These are phyloP conservation scores for Geopyxis carbonaria DNA, from an alignment of 495 filamentous ascomycete species.

Conservation along the genomic window DNA sequence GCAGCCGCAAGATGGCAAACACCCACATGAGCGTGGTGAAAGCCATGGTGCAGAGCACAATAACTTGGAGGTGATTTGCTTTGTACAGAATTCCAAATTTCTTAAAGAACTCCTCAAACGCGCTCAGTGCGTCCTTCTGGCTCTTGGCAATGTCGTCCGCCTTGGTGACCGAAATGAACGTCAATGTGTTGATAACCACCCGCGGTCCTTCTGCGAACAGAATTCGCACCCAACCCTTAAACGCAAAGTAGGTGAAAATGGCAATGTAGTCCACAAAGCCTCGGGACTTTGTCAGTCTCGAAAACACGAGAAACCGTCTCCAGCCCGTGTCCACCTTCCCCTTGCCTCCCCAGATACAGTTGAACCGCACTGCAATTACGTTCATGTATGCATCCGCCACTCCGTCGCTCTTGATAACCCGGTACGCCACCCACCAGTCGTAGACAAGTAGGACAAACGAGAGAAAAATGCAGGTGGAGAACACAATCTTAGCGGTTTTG, in stretches of 20 bases:
- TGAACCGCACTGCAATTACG: constrained; percentile 60
- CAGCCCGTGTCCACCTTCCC: constrained; percentile 43
- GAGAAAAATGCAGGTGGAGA: constrained; percentile 69
- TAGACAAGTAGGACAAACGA: constrained; percentile 62
- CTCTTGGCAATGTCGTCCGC: constrained; percentile 38
- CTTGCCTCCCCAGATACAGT: constrained; percentile 53
- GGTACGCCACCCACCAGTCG: constrained; percentile 59
- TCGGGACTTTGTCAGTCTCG: constrained; percentile 76
- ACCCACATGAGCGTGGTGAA: constrained; percentile 87
- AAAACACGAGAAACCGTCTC: constrained; percentile 79
- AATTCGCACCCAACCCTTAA: constrained; percentile 80
- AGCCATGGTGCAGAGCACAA: constrained; percentile 73
- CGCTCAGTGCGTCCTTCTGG: constrained; percentile 30
- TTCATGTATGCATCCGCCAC: constrained; percentile 88
- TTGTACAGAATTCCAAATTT: constrained; percentile 56
- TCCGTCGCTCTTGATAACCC: constrained; percentile 63
- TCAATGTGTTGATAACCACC: constrained; percentile 74
- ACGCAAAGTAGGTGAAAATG: constrained; percentile 85
- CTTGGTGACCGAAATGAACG: constrained; percentile 61
- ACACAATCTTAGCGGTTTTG: constrained; percentile 70
- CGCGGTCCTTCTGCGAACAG: constrained; percentile 81
- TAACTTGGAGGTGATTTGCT: constrained; percentile 54
- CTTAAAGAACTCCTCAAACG: constrained; percentile 48
- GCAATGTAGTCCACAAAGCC: constrained; percentile 84
- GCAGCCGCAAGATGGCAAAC: constrained; percentile 49